These are phyloP conservation scores for Plicaturopsis crispa DNA, from an alignment of 768 basidiomycete species.

Conservation along the genomic window DNA sequence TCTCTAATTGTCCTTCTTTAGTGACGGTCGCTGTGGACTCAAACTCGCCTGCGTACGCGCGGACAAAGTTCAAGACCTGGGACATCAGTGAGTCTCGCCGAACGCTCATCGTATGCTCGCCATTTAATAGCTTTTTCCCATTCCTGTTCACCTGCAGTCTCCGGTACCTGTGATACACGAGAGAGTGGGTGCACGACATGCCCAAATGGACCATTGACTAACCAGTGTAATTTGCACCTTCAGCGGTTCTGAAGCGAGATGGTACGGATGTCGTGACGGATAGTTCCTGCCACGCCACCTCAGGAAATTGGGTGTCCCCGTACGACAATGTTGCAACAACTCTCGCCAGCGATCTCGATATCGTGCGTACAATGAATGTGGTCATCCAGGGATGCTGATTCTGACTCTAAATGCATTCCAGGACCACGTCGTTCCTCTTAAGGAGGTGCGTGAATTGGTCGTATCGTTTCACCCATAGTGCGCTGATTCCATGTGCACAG, in stretches of 20 bases:
- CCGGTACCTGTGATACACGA: constrained; percentile 43
- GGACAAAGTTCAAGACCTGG: constrained; percentile 40
- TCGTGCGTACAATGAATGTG: constrained; percentile 24
- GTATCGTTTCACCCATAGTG: not conserved
- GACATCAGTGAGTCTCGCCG: constrained; percentile 30
- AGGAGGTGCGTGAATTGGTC: constrained; percentile 26
- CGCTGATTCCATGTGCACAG: constrained; percentile 12
- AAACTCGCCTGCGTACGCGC: constrained; percentile 31
- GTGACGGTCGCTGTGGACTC: constrained; percentile 34
- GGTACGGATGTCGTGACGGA: constrained; percentile 30
- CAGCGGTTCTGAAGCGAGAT: constrained; percentile 24
- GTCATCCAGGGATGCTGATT: not conserved
- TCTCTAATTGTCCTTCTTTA: constrained; percentile 4
- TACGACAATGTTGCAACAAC: constrained; percentile 41
- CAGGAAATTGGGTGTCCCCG: constrained; percentile 43
- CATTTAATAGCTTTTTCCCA: not conserved
- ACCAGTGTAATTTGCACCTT: not conserved
- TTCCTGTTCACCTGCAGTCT: constrained; percentile 30
- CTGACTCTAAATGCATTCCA: constrained; percentile 10
- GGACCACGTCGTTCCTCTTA: constrained; percentile 50
- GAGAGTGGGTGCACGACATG: constrained; percentile 30
- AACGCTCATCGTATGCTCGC: not conserved
- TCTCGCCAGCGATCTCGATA: constrained; percentile 40
- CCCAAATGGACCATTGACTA: not conserved
- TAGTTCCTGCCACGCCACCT: constrained; percentile 33